phyloP scores from a whole-genome alignment of 1,284 basidiomycete genomes.

The Microbotryum silenes-acaulis region DNA sequence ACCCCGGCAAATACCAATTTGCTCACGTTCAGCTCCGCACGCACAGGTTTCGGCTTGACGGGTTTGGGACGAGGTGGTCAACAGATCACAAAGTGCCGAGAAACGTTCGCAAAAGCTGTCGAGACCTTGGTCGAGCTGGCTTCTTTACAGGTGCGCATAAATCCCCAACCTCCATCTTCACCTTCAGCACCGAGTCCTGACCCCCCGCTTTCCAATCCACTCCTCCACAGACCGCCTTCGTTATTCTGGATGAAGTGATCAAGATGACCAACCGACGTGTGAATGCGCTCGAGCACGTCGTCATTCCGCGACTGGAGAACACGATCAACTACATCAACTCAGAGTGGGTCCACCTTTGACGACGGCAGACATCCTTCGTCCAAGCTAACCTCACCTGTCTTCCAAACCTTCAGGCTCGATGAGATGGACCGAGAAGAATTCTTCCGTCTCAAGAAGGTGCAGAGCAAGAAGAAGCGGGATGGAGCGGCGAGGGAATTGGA shows the following conservation, averaged over 20 bases:
- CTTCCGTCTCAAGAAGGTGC: conserved; percentile 79
- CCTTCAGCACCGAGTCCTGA: background rate
- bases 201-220: background rate
- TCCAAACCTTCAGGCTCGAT: conserved; percentile 50
- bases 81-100: conserved; percentile 85
- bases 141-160: conserved; percentile 55
- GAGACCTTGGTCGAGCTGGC: conserved; percentile 96
- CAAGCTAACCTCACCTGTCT: background rate
- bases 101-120: conserved; percentile 94
- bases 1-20: background rate
- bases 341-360: conserved; percentile 16
- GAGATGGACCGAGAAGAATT: conserved; percentile 98
- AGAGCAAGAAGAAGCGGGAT: conserved; percentile 92
- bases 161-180: background rate
- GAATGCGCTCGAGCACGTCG: conserved; percentile 96
- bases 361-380: background rate
- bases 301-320: conserved; percentile 92
- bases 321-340: conserved; percentile 96
- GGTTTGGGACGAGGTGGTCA: conserved; percentile 95
- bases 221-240: conserved; percentile 78
- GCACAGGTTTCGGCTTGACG: conserved; percentile 91
- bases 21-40: background rate
- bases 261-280: conserved; percentile 95
- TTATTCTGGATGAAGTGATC: conserved; percentile 97
- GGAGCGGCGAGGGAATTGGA: conserved; percentile 39